A percentile compares a stretch with the other conserved stretches of the same genome.
Conservation (phyloP, 345 rosid genomes). For the Aethionema arabicum region DNA sequence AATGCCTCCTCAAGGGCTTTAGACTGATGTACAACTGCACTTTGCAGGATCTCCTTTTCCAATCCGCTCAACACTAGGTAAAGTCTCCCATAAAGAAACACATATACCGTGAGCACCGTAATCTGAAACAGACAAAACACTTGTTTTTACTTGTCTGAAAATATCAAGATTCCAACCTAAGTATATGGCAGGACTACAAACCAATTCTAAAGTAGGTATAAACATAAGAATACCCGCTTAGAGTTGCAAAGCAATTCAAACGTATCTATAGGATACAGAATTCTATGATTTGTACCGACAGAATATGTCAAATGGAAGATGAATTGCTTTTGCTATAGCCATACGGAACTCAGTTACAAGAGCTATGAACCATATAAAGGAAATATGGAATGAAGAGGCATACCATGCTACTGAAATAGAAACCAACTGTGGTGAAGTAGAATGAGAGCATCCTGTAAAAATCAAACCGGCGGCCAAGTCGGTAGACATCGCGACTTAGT, state of each 20-base stretch:
- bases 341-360: neutral
- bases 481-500: conserved; percentile 92
- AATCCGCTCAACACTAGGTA: conserved; percentile 91
- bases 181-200: neutral
- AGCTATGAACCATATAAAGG: conserved; percentile 1
- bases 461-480: conserved; percentile 87
- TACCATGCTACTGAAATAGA: conserved; percentile 97
- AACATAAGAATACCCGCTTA: too few relatives aligned
- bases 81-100: conserved; percentile 90
- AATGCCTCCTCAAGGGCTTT: conserved; percentile 90
- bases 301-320: too few relatives aligned
- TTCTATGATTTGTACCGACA: too few relatives aligned
- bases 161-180: conserved; percentile 11
- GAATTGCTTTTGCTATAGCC: too few relatives aligned
- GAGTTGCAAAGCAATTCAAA: too few relatives aligned
- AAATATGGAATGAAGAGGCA: conserved; percentile 20
- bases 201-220: too few relatives aligned
- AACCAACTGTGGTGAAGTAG: conserved; percentile 95
- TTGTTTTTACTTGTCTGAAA: conserved; percentile 5
- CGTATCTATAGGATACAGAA: too few relatives aligned
- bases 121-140: conserved; percentile 49
- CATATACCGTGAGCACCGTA: conserved; percentile 77
- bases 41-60: conserved; percentile 58
- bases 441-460: conserved; percentile 99
- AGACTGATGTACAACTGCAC: conserved; percentile 54